Evolutionary conservation across 805 yeast species (phyloP).

Genomic region (Teunomyces pallodes): DNA sequence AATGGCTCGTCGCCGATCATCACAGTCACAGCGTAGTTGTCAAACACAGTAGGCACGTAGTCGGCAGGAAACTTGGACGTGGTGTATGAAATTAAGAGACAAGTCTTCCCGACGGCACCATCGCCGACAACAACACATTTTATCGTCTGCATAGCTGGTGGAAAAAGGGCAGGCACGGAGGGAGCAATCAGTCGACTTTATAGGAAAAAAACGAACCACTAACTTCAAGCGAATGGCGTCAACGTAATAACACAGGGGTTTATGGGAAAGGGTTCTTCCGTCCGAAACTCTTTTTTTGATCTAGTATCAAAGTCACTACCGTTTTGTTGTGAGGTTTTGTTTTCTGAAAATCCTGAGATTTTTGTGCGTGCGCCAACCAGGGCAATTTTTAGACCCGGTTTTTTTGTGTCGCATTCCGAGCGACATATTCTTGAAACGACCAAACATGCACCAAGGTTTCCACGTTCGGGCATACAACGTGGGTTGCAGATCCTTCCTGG

Average conservation of each 20-base stretch:
- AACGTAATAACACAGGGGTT: background rate
- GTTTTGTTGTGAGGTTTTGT: conserved; percentile 5
- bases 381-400: background rate
- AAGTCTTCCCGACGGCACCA: conserved; percentile 99
- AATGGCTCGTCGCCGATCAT: conserved; percentile 98
- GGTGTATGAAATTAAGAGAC: conserved; percentile 92
- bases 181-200: background rate
- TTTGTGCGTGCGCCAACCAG: background rate
- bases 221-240: background rate
- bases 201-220: background rate
- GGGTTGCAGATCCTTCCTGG: background rate
- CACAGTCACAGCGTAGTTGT: conserved; percentile 90
- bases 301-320: background rate
- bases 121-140: conserved; percentile 99
- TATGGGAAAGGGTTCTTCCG: background rate
- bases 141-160: conserved; percentile 49
- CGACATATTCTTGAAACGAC: background rate
- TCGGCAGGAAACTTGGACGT: conserved; percentile 97
- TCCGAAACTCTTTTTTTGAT: conserved; percentile 4
- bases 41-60: conserved; percentile 98
- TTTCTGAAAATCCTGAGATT: conserved; percentile 4
- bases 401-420: background rate
- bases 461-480: no score
- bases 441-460: no score
- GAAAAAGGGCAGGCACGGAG: background rate